Base-by-base conservation (phyloP, 495 filamentous ascomycete species). In the Penicillium flavigenum region DNA sequence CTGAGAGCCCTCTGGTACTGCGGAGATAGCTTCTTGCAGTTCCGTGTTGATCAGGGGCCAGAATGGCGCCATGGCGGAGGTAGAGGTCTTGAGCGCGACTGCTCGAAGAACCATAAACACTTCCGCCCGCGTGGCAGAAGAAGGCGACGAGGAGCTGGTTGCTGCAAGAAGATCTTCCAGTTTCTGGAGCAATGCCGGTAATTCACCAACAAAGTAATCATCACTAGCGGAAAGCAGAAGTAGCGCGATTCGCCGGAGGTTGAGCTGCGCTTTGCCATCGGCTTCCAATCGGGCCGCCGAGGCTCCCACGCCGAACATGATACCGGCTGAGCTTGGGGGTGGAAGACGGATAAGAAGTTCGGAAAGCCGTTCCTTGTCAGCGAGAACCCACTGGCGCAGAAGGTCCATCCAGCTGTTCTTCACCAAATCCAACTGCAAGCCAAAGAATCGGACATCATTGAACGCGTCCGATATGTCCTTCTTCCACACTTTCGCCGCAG, bases 281-380 rank as follows among this genome's bases (percentile, higher is more conserved):
- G 94, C 91, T 75, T 99, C 94, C 43, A 91, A 77, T 57, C 94
- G 81, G n/a, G 94, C 94, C 22, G 92, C 93, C 34, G 89, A 92
- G 7, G 94, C 95, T 49, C 94, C 94, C 5, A 99, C 94, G 22
- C 94, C 94, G 60, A 99, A 99, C 69, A 99, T 91, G 54, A 98
- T 96, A 16, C 94, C 95, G 0, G 94, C 95, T n/a, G 94, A 89
- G 16, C 91, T 91, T 9, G 94, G 94, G 3, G 92, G 81, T 6
- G 89, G 85, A 36, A 98, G 78, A 26, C 91, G 85, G 39, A 81
- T 78, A 14, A 98, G 69, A 4, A 96, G 73, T 54, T 98, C 95
- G 2, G 85, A 74, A 70, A 99, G 82, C 19, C 90, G 84, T 56
- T 97, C 94, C 68, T 94, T 96, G 63, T 99, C 94, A 17, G 79